Conservation (phyloP, 331 rosid genomes). For the Rosa hybrid region DNA sequence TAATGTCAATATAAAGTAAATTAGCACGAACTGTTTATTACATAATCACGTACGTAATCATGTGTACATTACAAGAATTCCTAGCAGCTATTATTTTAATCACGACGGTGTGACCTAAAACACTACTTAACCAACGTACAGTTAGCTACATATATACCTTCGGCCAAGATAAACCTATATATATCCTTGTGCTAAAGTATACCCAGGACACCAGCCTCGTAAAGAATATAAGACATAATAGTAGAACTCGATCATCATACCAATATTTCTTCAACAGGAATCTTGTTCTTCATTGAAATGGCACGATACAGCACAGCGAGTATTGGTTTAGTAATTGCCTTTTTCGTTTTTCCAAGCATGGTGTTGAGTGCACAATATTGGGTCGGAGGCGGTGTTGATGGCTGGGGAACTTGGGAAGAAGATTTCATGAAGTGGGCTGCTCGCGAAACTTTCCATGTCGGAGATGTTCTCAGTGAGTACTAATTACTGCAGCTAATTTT, state of each 20-base stretch:
- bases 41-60: neutral
- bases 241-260: neutral
- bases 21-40: neutral
- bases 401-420: neutral
- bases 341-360: neutral
- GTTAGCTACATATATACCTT: neutral
- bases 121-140: neutral
- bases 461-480: neutral
- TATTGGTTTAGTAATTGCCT: neutral
- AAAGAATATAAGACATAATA: neutral
- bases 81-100: neutral
- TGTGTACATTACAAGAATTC: neutral
- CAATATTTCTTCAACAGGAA: no score
- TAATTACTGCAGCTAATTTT: neutral
- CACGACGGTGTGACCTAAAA: neutral
- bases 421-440: neutral
- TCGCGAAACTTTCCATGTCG: neutral
- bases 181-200: neutral
- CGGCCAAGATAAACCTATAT: neutral
- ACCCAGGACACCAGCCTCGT: neutral
- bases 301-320: neutral
- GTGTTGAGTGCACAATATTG: neutral
- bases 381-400: neutral
- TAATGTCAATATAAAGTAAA: neutral
- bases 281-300: neutral